These are phyloP conservation scores for Oenanthe sinensis DNA, from an alignment of 129 eudicot species.

Conservation along the genomic window DNA sequence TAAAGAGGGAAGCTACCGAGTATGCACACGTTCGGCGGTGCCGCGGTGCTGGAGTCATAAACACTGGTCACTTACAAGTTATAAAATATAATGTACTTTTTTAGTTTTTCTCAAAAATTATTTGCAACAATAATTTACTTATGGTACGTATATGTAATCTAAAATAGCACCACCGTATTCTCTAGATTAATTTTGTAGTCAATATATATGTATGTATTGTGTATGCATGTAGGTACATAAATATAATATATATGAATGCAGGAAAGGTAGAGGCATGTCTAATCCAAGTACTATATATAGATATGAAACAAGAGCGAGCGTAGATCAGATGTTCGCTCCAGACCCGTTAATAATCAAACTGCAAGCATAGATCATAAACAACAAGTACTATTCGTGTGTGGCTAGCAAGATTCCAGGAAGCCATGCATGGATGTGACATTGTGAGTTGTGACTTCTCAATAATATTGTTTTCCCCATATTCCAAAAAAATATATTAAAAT, in stretches of 20 bases:
- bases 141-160: too few relatives aligned
- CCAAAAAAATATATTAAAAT: too few relatives aligned
- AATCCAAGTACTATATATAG: conserved; percentile 29
- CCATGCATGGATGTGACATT: neutral
- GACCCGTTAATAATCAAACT: conserved; percentile 33
- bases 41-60: too few relatives aligned
- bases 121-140: too few relatives aligned
- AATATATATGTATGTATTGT: too few relatives aligned
- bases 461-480: neutral
- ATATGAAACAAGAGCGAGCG: conserved; percentile 21
- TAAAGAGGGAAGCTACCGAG: too few relatives aligned
- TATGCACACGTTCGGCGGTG: neutral
- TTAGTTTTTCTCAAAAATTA: too few relatives aligned
- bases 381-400: conserved; percentile 1
- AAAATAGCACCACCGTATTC: too few relatives aligned
- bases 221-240: neutral
- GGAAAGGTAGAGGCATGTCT: conserved; percentile 24
- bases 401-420: conserved; percentile 17
- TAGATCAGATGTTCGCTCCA: conserved; percentile 35
- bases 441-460: neutral
- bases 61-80: too few relatives aligned
- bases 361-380: neutral
- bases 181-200: too few relatives aligned
- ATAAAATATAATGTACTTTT: neutral
- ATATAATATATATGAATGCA: neutral